Evolutionary conservation across 2,329 filamentous ascomycete species (phyloP), one percentile per base, ranked within the genome.

Genomic region (Aspergillus tamarii): DNA sequence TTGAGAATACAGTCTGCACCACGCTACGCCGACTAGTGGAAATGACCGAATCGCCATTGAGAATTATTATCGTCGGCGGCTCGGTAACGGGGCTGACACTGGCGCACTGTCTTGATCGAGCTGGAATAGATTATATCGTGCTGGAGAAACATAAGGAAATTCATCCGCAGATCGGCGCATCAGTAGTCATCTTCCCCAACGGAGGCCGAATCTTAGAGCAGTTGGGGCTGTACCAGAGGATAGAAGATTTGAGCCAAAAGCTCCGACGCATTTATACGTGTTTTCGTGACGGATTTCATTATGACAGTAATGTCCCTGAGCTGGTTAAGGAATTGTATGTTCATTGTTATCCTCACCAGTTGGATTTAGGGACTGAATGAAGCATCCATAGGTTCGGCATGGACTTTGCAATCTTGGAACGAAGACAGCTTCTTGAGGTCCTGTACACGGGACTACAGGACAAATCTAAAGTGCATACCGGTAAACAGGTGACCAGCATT

Each of bases 31-130:
- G 26, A 34, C 10, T n/a, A 3, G 8, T 2, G 28, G 52, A 23
- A 23, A 60, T 65, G 60, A 34, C 57, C 14, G 21, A 46, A 26
- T 26, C 55, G 10, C 45, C 28, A 3, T 63, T 68, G 30, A 59
- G 26, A 57, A 76, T 84, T 28, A 71, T 85, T 59, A 84, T 86
- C 45, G 81, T 76, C 1, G 84, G 84, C 21, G 84, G 82, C 8
- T 78, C 81, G 53, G 72, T 86, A n/a, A 76, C 80, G 2, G 85
- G 85, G 8, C 70, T 85, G 1, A 75, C 80, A 0, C 70, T 85
- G 9, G 82, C 83, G 4, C 77, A 80, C 48, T 78, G 78, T 65
- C 77, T 86, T 6, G 76, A 85, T 58, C 71, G 72, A 46, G 73
- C 79, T 19, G 73, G 72, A 32, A 81, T 87, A 60, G 78, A 84